These are phyloP conservation scores for Penicillium sclerotiorum DNA, from an alignment of 2,329 filamentous ascomycete species.

Conservation along the genomic window DNA sequence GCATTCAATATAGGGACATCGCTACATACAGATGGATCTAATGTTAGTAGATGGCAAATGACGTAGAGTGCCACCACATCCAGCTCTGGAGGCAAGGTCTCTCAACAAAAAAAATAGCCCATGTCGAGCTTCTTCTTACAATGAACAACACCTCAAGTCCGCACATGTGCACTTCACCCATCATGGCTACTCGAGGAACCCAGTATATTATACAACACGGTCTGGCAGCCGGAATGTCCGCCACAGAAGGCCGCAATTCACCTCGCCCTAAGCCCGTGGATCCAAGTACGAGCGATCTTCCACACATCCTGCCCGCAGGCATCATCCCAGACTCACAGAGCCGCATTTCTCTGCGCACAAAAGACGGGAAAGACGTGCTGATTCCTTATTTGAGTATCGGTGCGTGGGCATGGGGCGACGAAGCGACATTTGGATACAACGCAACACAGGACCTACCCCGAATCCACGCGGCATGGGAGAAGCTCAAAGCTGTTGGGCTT, in stretches of 20 bases:
- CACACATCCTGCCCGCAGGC: constrained; percentile 24
- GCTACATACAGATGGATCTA: no score
- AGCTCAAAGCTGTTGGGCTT: constrained; percentile 39
- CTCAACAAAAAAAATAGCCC: no score
- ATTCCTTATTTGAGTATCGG: constrained; percentile 32
- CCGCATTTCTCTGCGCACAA: constrained; percentile 26
- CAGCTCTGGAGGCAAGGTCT: no score
- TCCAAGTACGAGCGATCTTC: constrained; percentile 21
- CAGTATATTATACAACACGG: constrained; percentile 28
- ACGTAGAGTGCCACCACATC: no score
- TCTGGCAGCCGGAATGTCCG: constrained; percentile 26
- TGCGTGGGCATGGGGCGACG: constrained; percentile 35
- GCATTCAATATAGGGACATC: no score
- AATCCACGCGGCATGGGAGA: constrained; percentile 43
- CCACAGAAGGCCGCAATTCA: constrained; percentile 24
- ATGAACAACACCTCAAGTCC: no score
- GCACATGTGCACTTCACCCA: no score
- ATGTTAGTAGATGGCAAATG: no score
- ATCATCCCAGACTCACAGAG: constrained; percentile 21
- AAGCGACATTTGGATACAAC: constrained; percentile 37
- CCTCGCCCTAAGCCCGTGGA: constrained; percentile 24
- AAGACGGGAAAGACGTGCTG: constrained; percentile 24
- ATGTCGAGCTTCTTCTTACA: no score
- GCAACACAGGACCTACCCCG: constrained; percentile 34
- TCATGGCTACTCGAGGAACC: constrained; percentile 15